Conservation (phyloP, 2,329 filamentous ascomycete genomes). For the Fusarium stilboides region DNA sequence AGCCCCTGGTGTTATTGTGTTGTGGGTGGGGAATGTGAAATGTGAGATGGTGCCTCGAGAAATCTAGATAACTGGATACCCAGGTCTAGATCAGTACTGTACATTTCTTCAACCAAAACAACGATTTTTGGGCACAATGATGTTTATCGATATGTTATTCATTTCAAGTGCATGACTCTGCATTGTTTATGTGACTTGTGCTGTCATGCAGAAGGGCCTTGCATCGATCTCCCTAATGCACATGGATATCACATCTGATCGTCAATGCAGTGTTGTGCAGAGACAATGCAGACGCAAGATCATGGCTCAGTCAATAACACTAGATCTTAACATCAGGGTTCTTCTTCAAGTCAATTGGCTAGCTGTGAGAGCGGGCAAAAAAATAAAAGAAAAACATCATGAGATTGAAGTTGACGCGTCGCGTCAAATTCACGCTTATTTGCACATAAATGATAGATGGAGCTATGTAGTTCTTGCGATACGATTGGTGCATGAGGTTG, state of each 20-base stretch:
- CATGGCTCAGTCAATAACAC: constrained; percentile 24
- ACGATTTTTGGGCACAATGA: constrained; percentile 2
- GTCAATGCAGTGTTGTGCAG: constrained; percentile 50
- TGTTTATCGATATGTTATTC: constrained; percentile 3
- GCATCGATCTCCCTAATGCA: constrained; percentile 49
- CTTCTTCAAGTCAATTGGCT: constrained; percentile 16
- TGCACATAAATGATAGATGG: constrained; percentile 16
- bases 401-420: constrained; percentile 33
- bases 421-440: constrained; percentile 36
- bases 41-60: background rate
- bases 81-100: constrained; percentile 11
- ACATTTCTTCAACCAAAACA: constrained; percentile 23
- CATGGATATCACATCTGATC: constrained; percentile 43
- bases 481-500: constrained; percentile 37
- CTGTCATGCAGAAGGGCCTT: constrained; percentile 46
- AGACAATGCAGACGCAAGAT: constrained; percentile 37
- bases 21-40: constrained; percentile 30
- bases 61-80: constrained; percentile 2
- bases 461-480: constrained; percentile 15
- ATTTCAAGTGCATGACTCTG: constrained; percentile 18
- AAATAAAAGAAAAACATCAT: constrained; percentile 44
- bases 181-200: constrained; percentile 21
- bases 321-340: constrained; percentile 19
- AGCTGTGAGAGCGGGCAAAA: constrained; percentile 8
- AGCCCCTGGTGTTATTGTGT: constrained; percentile 26